phyloP scores from a whole-genome alignment of 768 basidiomycete genomes.

The Pleurotus tuoliensis region DNA sequence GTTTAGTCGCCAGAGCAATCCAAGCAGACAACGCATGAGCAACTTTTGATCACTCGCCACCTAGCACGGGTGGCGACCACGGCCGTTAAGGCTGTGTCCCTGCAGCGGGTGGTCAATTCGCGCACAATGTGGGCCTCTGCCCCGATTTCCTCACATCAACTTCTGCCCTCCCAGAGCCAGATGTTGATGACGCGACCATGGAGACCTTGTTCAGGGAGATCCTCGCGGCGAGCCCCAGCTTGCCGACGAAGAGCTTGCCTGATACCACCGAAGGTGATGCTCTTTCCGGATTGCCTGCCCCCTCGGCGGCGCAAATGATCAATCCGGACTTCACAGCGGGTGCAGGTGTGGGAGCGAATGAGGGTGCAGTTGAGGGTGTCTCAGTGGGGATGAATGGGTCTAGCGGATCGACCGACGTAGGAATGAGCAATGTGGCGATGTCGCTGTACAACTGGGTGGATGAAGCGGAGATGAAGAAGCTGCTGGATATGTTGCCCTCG shows the following conservation, averaged over 20 bases:
- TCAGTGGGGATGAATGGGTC: conserved; percentile 12
- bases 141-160: conserved; percentile 10
- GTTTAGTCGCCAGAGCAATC: conserved; percentile 23
- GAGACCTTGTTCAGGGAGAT: conserved; percentile 69
- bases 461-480: conserved; percentile 58
- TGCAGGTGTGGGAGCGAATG: conserved; percentile 14
- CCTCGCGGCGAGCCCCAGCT: conserved; percentile 46
- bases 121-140: conserved; percentile 11
- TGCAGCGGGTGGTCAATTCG: conserved; percentile 84
- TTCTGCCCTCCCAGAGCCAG: conserved; percentile 16
- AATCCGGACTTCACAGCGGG: conserved; percentile 15
- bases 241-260: conserved; percentile 19
- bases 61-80: conserved; percentile 96
- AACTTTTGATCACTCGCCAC: conserved; percentile 81
- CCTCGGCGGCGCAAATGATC: conserved; percentile 12
- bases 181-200: conserved; percentile 59
- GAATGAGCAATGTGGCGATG: conserved; percentile 21
- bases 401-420: conserved; percentile 16
- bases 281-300: conserved; percentile 16
- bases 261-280: conserved; percentile 19
- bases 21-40: conserved; percentile 27
- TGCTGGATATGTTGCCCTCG: conserved; percentile 48
- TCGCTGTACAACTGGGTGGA: conserved; percentile 28
- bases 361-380: conserved; percentile 1
- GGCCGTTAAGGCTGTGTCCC: conserved; percentile 57